Conservation (phyloP, 2,329 filamentous ascomycete species). For the Exophiala oligosperma region DNA sequence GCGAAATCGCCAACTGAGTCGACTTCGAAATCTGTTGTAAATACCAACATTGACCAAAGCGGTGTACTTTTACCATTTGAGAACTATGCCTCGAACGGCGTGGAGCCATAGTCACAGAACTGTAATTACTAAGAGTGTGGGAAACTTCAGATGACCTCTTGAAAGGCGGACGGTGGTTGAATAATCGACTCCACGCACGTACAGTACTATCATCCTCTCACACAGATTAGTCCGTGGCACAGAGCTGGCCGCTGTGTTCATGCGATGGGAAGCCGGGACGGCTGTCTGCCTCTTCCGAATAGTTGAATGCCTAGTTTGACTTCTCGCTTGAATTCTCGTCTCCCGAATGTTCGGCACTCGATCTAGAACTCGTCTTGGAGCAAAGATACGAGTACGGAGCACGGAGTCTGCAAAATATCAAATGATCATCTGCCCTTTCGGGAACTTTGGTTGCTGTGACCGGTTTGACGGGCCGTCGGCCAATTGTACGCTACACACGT, state of each 20-base stretch:
- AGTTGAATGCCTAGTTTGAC: no score
- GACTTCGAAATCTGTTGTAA: conserved; percentile 5
- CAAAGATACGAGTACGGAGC: background rate
- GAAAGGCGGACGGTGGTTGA: conserved; percentile 4
- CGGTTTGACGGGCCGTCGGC: background rate
- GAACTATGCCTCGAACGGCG: no score
- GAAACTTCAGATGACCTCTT: background rate
- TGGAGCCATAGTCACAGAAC: no score
- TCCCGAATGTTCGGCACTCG: background rate
- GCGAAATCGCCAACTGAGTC: conserved; percentile 62
- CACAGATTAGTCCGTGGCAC: background rate
- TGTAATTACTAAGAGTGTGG: conserved; percentile 10
- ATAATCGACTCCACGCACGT: background rate
- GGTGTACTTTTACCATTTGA: conserved; percentile 18
- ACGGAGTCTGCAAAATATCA: background rate
- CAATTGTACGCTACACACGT: background rate
- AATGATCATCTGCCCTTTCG: background rate
- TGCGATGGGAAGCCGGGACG: no score
- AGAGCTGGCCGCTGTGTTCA: no score
- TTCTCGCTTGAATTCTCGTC: background rate
- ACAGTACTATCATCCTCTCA: background rate
- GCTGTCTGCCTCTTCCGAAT: no score
- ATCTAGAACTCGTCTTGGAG: background rate
- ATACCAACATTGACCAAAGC: background rate
- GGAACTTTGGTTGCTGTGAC: background rate